Base-by-base conservation (phyloP, 2,329 filamentous ascomycete species). In the Colletotrichum cuscutae region DNA sequence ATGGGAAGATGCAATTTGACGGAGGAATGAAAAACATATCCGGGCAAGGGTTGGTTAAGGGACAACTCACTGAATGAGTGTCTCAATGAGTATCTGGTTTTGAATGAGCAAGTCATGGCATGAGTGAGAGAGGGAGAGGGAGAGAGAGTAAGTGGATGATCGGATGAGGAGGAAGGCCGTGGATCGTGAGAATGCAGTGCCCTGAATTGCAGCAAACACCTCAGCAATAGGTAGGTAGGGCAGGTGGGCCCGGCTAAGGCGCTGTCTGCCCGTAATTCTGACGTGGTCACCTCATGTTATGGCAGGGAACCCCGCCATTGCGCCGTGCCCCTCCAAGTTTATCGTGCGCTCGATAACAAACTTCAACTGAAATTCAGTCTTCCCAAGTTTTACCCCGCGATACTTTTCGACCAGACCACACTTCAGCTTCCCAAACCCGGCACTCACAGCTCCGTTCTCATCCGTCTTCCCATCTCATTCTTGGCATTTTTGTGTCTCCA, bases 221-320 rank as follows among this genome's bases (percentile, higher is more conserved):
- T 35, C 32, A 35, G 32, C 4, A 35, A 35, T 35, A 42, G 30
- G 30, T 9, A 30, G 30, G 30, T 9, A 30, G 12, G 42, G 42
- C 42, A 49, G 19, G 42, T 49, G 42, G 42, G 42, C 42, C 42
- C 19, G n/a, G 19, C 42, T 22, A 9, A 22, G 19, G 52, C 28
- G 62, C 32, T 24, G 32, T 19, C 24, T 7, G 30, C 30, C 30
- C 30, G 26, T 42, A 26, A 35, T 53, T 65, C 52, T 65, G 62
- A 65, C 62, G 62, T 65, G 42, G 42, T 49, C 15, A 19, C 37
- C 37, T 42, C 12, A 42, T 15, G 13, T 42, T 22, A n/a, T 49
- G 52, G 30, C 62, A 46, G 15, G 32, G 62, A 46, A 65, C 62
- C 62, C 62, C 62, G 62, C 62, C 52, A 57, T 65, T 49, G 42